Evolutionary conservation across 768 basidiomycete species (phyloP).

Genomic region (Mycena belliarum): DNA sequence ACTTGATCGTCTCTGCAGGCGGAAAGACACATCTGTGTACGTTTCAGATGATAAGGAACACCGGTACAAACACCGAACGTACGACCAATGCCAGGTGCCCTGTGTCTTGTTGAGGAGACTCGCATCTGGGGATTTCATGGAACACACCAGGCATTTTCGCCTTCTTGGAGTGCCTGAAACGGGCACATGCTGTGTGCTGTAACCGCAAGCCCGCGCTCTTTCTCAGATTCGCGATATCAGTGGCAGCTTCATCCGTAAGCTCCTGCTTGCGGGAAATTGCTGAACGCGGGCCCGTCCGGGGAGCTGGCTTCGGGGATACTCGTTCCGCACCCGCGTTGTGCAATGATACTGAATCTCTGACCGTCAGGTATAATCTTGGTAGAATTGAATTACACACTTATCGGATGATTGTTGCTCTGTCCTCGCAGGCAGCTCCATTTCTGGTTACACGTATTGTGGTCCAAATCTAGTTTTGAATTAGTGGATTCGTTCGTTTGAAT

Average conservation of each 20-base stretch:
- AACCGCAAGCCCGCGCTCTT: not conserved
- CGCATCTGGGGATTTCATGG: not conserved
- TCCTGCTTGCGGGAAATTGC: not conserved
- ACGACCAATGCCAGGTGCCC: not conserved
- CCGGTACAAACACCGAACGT: not conserved
- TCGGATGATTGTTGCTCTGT: not conserved
- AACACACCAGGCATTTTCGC: not conserved
- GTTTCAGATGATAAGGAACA: not conserved
- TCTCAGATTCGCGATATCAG: not conserved
- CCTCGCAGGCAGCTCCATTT: not conserved
- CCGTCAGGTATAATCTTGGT: not conserved
- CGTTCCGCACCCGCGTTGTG: not conserved
- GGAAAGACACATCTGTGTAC: constrained; percentile 1
- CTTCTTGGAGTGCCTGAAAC: not conserved
- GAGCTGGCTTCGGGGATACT: not conserved
- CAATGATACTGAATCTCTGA: not conserved
- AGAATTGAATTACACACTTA: not conserved
- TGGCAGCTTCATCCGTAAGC: not conserved
- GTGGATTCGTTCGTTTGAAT: not conserved
- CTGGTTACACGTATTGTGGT: constrained; percentile 3
- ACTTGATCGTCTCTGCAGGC: constrained; percentile 10
- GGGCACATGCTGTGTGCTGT: not conserved
- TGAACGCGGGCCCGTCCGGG: not conserved
- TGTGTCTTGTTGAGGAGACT: not conserved
- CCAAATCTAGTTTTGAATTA: not conserved